Evolutionary conservation across 257 asterid genomes (phyloP), one percentile per base, ranked within the genome.

Genomic region (Hygrophila difformis): DNA sequence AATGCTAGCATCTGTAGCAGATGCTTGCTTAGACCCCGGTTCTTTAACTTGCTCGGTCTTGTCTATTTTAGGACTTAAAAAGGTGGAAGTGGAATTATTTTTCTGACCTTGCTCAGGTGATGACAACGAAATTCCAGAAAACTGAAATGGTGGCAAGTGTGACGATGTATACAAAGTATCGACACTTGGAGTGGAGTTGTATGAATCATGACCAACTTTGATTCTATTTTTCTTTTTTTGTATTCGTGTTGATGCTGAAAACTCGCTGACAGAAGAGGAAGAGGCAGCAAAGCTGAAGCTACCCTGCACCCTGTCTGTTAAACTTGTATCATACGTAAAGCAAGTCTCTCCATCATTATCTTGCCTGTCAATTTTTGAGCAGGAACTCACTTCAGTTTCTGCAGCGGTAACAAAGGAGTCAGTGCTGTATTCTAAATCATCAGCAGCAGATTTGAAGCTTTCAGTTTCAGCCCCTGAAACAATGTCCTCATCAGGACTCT

Each of bases 391-490:
- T 74, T 79, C 96, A 18, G 63, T 56, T 39, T 82, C 94, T 15
- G 68, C 69, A 22, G 92, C 81, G 47, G 96, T 79, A 47, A 72
- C 61, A 69, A 79, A 91, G 39, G 88, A 73, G 52, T 85, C 98
- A 15, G 69, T 56, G 53, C 77, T 64, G 64, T 66, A 70, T 18
- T 91, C 98, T 49, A 86, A 77, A 63, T 79, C 92, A 36, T 91
- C 98, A 13, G 72, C 63, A 13, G 94, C 96, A 57, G 98, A 91
- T 59, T 63, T 75, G 48, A 85, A 85, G 78, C 94, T 82, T 76
- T 82, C 96, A 22, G 94, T 78, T 72, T 89, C 97, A 55, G 68
- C 78, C 44, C 74, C 93, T 18, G 96, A 82, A 56, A 77, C 62
- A 58, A 73, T 60, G 62, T 67, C 96, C 39, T 81, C 96, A 40